Base-by-base conservation (phyloP, 371 early-diverging fungal genomes). In the Conidiobolus incongruus region DNA sequence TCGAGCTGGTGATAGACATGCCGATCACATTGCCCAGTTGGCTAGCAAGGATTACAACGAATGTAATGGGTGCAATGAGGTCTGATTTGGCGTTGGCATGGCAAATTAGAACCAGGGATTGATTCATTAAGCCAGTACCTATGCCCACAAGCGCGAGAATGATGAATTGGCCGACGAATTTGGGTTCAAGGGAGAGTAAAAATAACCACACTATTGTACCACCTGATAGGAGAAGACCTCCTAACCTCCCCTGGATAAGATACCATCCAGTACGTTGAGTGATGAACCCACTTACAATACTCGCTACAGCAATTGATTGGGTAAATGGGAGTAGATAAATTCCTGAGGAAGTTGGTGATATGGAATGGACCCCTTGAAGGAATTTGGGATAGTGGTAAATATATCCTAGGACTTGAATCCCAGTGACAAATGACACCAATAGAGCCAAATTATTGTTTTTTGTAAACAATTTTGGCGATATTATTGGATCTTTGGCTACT, bases 401-500 rank as follows among this genome's bases (percentile, higher is more conserved):
- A 33, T 19, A 28, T 32, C 10, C 11, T n/a, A 34, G 19, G 7
- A n/a, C 13, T 16, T 7, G 52, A 35, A 78, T 66, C 19, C 86
- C 85, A 23, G 75, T 68, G 49, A 77, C 64, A 17, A 62, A 52
- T 8, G 59, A 52, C 2, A 56, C 30, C 6, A 59, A 47, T 17
- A 69, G 57, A 0, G 60, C 56, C 15, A 57, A 46, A 34, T 70
- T 35, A 38, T 62, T 61, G 35, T 59, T 52, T n/a, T 29, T 16
- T 31, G 42, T 45, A 53, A 60, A 61, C 41, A 74, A 29, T 35
- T 61, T 48, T 44, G 61, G 47, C 0, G 73, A 69, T 29, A 78
- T 47, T 15, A 79, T 60, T 8, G 82, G 81, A 38, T 74, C 60
- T 0, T 39, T 38, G 0, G 61, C 72, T 5, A 0, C 63, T 65